Evolutionary conservation across 116 monocot genomes (phyloP).

Genomic region (Posidonia oceanica): DNA sequence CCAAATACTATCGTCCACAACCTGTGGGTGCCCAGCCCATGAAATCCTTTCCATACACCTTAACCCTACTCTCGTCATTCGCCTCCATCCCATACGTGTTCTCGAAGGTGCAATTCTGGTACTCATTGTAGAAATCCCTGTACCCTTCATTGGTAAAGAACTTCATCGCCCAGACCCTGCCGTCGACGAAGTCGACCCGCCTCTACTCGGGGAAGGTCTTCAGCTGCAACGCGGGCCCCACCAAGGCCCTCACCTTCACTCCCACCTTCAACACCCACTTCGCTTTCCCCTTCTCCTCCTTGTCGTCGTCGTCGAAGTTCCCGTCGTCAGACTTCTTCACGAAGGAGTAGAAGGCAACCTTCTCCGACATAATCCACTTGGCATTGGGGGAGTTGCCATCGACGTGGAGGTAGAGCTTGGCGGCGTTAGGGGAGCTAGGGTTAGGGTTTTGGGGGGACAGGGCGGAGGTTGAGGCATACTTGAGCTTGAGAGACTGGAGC

Average conservation of each 20-base stretch:
- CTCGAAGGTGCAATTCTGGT: slow-evolving; percentile 62
- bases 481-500: slow-evolving; percentile 80
- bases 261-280: slow-evolving; percentile 64
- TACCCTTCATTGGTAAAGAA: slow-evolving; percentile 40
- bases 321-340: slow-evolving; percentile 7
- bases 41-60: slow-evolving; percentile 88
- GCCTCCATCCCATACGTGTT: slow-evolving; percentile 63
- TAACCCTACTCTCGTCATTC: slow-evolving; percentile 47
- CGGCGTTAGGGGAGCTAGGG: slow-evolving; percentile 22
- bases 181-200: slow-evolving; percentile 80
- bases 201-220: slow-evolving; percentile 74
- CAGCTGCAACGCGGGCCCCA: slow-evolving; percentile 57
- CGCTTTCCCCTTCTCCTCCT: slow-evolving; percentile 5
- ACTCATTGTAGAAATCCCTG: slow-evolving; percentile 32
- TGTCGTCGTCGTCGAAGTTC: slow-evolving; percentile 1
- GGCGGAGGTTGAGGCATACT: slow-evolving; percentile 36
- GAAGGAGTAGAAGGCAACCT: slow-evolving; percentile 50
- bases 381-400: slow-evolving; percentile 62
- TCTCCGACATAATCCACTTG: slow-evolving; percentile 68
- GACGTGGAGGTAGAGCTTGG: slow-evolving; percentile 84
- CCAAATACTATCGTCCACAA: slow-evolving; percentile 81
- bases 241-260: slow-evolving; percentile 43
- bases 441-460: slow-evolving; percentile 3
- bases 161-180: slow-evolving; percentile 90
- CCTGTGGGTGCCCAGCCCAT: slow-evolving; percentile 80